Conservation (phyloP, 805 yeast species). For the Candida gorgasii region DNA sequence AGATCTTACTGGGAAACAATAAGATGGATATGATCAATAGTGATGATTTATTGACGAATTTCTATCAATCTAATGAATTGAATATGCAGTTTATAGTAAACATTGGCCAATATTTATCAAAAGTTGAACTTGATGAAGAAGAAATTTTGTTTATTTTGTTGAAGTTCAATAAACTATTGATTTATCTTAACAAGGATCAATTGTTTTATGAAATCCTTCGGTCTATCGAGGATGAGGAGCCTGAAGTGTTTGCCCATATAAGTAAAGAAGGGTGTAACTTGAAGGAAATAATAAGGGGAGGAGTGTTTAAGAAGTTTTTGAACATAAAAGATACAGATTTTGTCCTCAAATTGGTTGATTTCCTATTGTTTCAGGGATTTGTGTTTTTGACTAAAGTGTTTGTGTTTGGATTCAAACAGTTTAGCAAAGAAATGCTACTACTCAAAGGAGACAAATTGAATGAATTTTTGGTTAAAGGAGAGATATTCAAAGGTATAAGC, state of each 20-base stretch:
- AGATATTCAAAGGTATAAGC: conserved; percentile 12
- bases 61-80: conserved; percentile 8
- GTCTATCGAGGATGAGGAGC: conserved; percentile 34
- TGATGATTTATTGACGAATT: conserved; percentile 3
- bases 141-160: conserved; percentile 36
- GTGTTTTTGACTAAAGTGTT: conserved; percentile 33
- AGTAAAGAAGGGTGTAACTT: conserved; percentile 38
- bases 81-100: conserved; percentile 22
- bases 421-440: conserved; percentile 17
- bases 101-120: conserved; percentile 20
- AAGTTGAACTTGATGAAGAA: conserved; percentile 20
- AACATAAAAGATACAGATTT: conserved; percentile 8
- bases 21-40: conserved; percentile 9
- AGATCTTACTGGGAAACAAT: conserved; percentile 15
- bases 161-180: conserved; percentile 29
- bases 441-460: conserved; percentile 27
- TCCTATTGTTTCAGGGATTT: conserved; percentile 41
- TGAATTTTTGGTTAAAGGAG: conserved; percentile 19
- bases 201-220: conserved; percentile 37
- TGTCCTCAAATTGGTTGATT: conserved; percentile 27
- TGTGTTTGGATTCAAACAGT: conserved; percentile 22
- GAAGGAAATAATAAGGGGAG: conserved; percentile 14
- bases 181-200: conserved; percentile 30
- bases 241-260: conserved; percentile 31
- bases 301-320: conserved; percentile 5